Evolutionary conservation across 2,329 filamentous ascomycete genomes (phyloP).

Genomic region (Chaetothyriales sp.): DNA sequence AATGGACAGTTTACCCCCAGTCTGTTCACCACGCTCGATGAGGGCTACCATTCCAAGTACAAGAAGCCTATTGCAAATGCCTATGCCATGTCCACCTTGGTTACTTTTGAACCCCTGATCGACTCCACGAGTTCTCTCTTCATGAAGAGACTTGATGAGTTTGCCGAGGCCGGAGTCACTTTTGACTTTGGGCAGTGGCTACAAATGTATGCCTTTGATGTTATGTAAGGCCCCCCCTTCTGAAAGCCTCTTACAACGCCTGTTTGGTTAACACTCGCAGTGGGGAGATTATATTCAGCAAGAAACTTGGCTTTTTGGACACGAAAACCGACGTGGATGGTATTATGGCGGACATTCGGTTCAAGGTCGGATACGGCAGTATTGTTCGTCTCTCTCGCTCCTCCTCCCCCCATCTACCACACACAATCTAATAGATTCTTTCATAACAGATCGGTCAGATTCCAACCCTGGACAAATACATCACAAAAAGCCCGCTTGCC

Average conservation of each 20-base stretch:
- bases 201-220: slow-evolving; percentile 11
- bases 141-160: slow-evolving; percentile 45
- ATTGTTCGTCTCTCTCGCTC: slow-evolving; percentile 4
- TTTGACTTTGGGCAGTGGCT: slow-evolving; percentile 9
- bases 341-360: slow-evolving; percentile 17
- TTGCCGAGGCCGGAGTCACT: slow-evolving; percentile 20
- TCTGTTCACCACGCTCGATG: slow-evolving; percentile 56
- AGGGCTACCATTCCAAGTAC: slow-evolving; percentile 56
- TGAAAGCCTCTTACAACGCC: too few species aligned
- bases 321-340: slow-evolving; percentile 7
- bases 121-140: slow-evolving; percentile 59
- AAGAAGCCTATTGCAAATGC: slow-evolving; percentile 59
- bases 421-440: slow-evolving; percentile 2
- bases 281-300: slow-evolving; percentile 23
- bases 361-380: slow-evolving; percentile 4
- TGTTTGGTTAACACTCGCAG: background rate
- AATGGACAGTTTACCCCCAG: slow-evolving; percentile 17
- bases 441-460: slow-evolving; percentile 9
- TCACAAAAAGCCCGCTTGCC: slow-evolving; percentile 13
- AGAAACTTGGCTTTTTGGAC: slow-evolving; percentile 16
- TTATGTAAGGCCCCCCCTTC: slow-evolving; percentile 9
- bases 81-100: slow-evolving; percentile 30
- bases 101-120: slow-evolving; percentile 50
- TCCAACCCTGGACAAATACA: slow-evolving; percentile 9
- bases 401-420: too few species aligned